Evolutionary conservation across 805 yeast species (phyloP).

Genomic region (Yamadazyma insecticola): DNA sequence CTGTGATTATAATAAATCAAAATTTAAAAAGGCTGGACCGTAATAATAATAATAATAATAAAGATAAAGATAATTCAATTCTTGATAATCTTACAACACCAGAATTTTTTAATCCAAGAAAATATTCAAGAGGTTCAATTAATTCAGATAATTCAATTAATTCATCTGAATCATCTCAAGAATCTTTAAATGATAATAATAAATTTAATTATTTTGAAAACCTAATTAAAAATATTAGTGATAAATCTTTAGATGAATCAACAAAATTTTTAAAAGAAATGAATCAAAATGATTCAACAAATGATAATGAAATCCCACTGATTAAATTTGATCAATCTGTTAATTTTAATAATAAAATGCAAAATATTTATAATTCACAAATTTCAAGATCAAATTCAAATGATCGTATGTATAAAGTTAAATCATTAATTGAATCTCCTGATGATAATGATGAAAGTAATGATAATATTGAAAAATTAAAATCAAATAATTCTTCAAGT

Average conservation of each 20-base stretch:
- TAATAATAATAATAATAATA: no score
- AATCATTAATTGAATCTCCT: constrained; percentile 25
- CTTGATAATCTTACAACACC: no score
- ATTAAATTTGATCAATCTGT: constrained; percentile 13
- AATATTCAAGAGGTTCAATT: constrained; percentile 1
- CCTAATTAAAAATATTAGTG: constrained; percentile 7
- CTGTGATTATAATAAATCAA: constrained; percentile 26
- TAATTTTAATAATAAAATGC: constrained; percentile 28
- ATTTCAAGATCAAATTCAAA: constrained; percentile 5
- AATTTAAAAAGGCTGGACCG: no score
- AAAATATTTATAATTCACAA: constrained; percentile 29
- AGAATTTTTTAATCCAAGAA: no score
- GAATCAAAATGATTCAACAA: constrained; percentile 13
- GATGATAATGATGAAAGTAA: no score
- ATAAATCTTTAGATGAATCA: constrained; percentile 24
- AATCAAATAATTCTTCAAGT: neutral
- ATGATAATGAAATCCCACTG: constrained; percentile 4
- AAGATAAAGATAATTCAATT: no score
- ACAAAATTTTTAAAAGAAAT: constrained; percentile 16
- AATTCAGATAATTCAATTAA: constrained; percentile 4
- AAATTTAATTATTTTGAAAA: constrained; percentile 1
- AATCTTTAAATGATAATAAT: neutral
- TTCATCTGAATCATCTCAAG: constrained; percentile 1
- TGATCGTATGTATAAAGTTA: constrained; percentile 34
- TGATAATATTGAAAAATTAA: no score